Base-by-base conservation (phyloP, 176 grass and related monocot genomes). In the Canna indica region DNA sequence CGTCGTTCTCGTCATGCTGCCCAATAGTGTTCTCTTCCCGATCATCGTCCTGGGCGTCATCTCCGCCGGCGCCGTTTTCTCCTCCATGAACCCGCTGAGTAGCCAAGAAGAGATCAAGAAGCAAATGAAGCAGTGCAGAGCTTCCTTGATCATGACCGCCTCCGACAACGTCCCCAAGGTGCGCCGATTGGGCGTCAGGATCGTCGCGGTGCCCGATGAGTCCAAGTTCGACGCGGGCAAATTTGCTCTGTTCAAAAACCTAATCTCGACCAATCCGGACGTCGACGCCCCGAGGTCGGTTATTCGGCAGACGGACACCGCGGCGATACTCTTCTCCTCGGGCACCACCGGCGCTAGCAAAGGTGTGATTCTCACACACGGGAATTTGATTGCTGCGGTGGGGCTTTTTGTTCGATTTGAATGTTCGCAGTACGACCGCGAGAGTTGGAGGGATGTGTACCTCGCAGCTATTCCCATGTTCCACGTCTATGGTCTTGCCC, bases 251-350 rank as follows among this genome's bases (percentile, higher is more conserved):
- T 96, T 91, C 86, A 27, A 75, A 0, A 73, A 11, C 7, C 41
- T 96, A 54, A 71, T 83, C 22, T 80, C 78, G 1, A 20, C 28
- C 33, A 29, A 45, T 36, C 33, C 52, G 1, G 58, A 11, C 15
- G n/a, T n/a, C n/a, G 33, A 63, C 35, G 3, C 71, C 30, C 80
- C 64, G 31, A 42, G 34, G 54, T 72, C 77, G 1, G 45, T 17
- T 33, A 81, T 91, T 36, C 75, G 77, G 1, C 91, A 95, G 76
- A 82, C 81, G 5, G 80, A 75, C 65, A 38, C 78, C 13, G 91
- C 87, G 18, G 91, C 91, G 64, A 65, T 95, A 61, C 87, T 95
- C 27, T 91, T 86, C 80, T 95, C 91, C 9, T 95, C 91, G 18
- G 91, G 91, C 35, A 95, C 91, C 18, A 64, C 85, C 3, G 91